These are phyloP conservation scores for Agastache rugosa DNA, from an alignment of 257 asterid species.

Conservation along the genomic window DNA sequence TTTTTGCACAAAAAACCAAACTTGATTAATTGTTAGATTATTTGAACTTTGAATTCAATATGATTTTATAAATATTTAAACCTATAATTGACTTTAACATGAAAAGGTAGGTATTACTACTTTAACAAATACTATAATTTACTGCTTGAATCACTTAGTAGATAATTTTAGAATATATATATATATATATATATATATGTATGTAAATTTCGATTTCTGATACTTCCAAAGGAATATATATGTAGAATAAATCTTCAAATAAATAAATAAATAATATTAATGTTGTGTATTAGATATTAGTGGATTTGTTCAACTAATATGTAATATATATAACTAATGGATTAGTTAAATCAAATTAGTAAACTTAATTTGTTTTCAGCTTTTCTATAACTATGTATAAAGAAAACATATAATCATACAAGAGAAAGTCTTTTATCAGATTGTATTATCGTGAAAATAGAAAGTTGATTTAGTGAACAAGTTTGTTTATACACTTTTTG, in stretches of 20 bases:
- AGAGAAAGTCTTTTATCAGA: not conserved
- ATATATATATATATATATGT: too few species aligned
- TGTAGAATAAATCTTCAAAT: too few species aligned
- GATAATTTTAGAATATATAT: not conserved
- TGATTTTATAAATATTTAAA: constrained; percentile 14
- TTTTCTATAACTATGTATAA: not conserved
- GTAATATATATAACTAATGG: not conserved
- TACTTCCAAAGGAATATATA: not conserved
- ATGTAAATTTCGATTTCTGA: not conserved
- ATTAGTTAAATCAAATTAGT: not conserved
- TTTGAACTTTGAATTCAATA: constrained; percentile 13
- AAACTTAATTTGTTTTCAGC: not conserved
- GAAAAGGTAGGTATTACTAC: not conserved
- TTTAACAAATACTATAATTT: not conserved
- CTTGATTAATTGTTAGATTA: constrained; percentile 27
- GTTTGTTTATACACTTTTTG: too few species aligned
- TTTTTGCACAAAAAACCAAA: constrained; percentile 34
- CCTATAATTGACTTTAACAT: not conserved
- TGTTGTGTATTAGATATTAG: not conserved
- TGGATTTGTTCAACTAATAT: not conserved
- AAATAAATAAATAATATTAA: too few species aligned
- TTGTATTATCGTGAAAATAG: not conserved
- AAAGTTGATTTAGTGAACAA: too few species aligned
- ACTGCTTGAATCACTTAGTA: not conserved
- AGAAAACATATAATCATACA: too few species aligned